phyloP scores from a whole-genome alignment of 345 rosid species.

The Dovyalis caffra region DNA sequence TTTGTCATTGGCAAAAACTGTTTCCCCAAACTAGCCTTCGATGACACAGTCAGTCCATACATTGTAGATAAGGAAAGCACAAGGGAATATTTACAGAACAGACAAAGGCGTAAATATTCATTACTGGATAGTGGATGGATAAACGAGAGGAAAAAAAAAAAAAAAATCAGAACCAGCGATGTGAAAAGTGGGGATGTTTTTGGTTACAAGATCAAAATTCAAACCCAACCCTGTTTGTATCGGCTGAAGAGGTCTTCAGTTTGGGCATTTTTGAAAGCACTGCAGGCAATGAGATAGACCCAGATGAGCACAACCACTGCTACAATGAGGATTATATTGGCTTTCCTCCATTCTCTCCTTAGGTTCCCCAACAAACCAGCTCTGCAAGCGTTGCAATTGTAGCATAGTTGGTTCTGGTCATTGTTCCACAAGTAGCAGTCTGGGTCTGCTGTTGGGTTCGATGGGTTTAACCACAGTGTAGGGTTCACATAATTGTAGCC shows the following conservation, averaged over 20 bases:
- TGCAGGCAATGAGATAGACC: slow-evolving; percentile 79
- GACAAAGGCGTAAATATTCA: background rate
- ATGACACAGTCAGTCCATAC: slow-evolving; percentile 10
- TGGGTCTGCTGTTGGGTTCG: slow-evolving; percentile 64
- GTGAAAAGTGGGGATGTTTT: slow-evolving; percentile 7
- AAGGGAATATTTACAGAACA: slow-evolving; percentile 18
- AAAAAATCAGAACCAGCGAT: background rate
- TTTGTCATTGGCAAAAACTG: background rate
- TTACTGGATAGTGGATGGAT: background rate
- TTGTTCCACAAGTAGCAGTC: slow-evolving; percentile 88
- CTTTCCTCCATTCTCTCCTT: slow-evolving; percentile 84
- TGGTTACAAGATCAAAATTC: slow-evolving; percentile 20
- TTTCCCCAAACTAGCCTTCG: background rate
- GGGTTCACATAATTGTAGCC: slow-evolving; percentile 82
- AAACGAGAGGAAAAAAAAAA: background rate
- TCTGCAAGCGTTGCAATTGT: slow-evolving; percentile 78
- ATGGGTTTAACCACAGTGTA: slow-evolving; percentile 73
- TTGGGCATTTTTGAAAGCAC: slow-evolving; percentile 88
- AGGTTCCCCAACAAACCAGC: slow-evolving; percentile 83
- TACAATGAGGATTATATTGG: slow-evolving; percentile 68
- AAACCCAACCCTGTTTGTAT: slow-evolving; percentile 68
- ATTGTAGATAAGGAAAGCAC: slow-evolving; percentile 12
- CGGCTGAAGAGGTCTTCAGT: slow-evolving; percentile 69
- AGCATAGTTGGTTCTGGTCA: slow-evolving; percentile 79
- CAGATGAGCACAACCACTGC: slow-evolving; percentile 71